Evolutionary conservation across 2,329 filamentous ascomycete genomes (phyloP), one percentile per base, ranked within the genome.

Genomic region (Fragosphaeria purpurea): DNA sequence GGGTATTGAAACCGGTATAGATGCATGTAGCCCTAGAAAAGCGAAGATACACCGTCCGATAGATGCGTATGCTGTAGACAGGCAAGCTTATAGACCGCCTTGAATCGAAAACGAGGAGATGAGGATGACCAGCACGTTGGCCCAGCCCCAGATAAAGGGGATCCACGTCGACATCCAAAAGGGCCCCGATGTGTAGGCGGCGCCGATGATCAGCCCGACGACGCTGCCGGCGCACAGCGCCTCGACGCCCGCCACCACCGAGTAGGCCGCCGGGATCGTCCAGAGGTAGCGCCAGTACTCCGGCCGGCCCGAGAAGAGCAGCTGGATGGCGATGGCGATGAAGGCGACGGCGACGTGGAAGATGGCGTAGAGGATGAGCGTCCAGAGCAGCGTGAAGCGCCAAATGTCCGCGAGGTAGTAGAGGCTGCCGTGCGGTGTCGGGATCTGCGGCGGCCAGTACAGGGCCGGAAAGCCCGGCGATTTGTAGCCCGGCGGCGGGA

Each of bases 141-240:
- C 85, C 62, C 87, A 76, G 1, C 82, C 87, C 90, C 90, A 95
- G 30, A 90, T 77, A 61, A 93, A 85, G 0, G 90, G 90, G 47
- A 95, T 86, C 89, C 89, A 95, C 0, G 90, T 95, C 44, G 88
- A 91, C 88, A 95, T 93, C 60, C 82, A 76, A 63, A 91, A 95
- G 66, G 85, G 88, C 42, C 88, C 90, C 3, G 85, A 79, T 58
- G 82, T 79, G 63, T 95, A 95, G 38, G 91, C 79, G 7, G 84
- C 86, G 10, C 86, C 88, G 22, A 94, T 70, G 46, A 95, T 70
- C 47, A 89, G 68, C 0, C 89, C 89, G 31, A 90, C 83, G 30
- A 95, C 75, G 59, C 85, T 91, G 1, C 90, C 89, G 0, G 88
- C 85, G 53, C 95, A 70, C 42, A 93, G 62, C 0, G 83, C 89